phyloP scores from a whole-genome alignment of 306 rosid species.

The Hylodesmum podocarpum region DNA sequence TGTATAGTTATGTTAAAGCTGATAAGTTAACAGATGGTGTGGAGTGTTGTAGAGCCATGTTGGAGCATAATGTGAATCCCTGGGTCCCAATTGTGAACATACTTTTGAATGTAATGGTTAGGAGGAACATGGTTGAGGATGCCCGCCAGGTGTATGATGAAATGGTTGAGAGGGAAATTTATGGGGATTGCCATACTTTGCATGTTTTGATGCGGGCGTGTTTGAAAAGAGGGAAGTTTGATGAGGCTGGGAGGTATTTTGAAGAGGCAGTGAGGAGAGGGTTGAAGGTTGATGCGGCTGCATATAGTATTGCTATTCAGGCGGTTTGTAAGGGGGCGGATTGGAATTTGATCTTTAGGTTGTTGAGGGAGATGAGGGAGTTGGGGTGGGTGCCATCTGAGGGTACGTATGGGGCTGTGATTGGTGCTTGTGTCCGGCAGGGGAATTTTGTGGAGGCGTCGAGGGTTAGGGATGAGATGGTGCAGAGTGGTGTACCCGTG shows the following conservation, averaged over 20 bases:
- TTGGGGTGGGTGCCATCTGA: conserved; percentile 58
- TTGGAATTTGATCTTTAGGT: conserved; percentile 38
- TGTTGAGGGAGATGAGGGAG: conserved; percentile 66
- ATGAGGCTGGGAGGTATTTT: conserved; percentile 53
- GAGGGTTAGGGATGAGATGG: conserved; percentile 74
- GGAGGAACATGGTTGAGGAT: conserved; percentile 47
- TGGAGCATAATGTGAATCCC: conserved; percentile 44
- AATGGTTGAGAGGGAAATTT: conserved; percentile 46
- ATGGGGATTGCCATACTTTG: conserved; percentile 51
- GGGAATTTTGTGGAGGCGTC: conserved; percentile 59
- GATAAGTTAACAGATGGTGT: conserved; percentile 50
- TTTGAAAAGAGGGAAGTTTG: conserved; percentile 46
- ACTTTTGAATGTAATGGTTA: conserved; percentile 57
- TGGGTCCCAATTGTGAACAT: conserved; percentile 47
- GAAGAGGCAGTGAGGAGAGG: conserved; percentile 44
- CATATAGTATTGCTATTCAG: conserved; percentile 50
- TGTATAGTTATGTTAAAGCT: conserved; percentile 63
- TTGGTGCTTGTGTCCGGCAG: conserved; percentile 64
- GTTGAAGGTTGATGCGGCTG: conserved; percentile 51
- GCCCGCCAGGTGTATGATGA: conserved; percentile 44
- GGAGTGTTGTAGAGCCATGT: conserved; percentile 50
- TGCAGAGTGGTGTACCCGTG: conserved; percentile 45
- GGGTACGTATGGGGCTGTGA: conserved; percentile 46
- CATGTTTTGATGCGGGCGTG: conserved; percentile 54
- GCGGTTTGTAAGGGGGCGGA: conserved; percentile 49